Conservation (phyloP, 1,284 basidiomycete species). For the Wallemia mellicola region DNA sequence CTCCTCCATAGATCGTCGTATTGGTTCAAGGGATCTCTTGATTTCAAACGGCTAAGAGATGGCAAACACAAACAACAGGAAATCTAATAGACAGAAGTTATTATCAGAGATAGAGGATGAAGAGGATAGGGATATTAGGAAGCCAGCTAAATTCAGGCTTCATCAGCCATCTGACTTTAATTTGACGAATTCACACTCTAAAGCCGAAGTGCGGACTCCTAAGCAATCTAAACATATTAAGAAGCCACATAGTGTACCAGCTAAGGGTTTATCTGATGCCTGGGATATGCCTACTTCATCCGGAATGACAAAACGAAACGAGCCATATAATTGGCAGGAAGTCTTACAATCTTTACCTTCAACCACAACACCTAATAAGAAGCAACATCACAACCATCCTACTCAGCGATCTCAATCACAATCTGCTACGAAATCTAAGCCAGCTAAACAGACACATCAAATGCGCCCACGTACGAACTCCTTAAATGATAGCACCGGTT, state of each 20-base stretch:
- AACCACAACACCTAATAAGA: background rate
- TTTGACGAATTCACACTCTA: no score
- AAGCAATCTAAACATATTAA: background rate
- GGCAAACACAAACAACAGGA: background rate
- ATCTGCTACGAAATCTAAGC: background rate
- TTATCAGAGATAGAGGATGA: background rate
- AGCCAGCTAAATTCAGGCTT: background rate
- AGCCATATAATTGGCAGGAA: slow-evolving; percentile 1
- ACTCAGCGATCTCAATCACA: background rate
- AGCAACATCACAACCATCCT: background rate
- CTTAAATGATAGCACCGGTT: background rate
- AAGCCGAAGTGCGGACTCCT: no score
- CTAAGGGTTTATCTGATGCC: background rate
- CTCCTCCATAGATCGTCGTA: background rate
- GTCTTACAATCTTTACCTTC: background rate
- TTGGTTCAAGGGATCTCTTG: no score
- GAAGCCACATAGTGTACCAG: background rate
- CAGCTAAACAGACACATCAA: background rate
- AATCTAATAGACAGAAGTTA: background rate
- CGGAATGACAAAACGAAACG: background rate
- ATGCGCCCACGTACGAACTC: background rate
- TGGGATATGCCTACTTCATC: background rate
- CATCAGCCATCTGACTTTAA: background rate
- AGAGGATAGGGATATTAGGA: background rate
- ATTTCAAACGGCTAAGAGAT: background rate